Conservation (phyloP, 148 eudicot genomes). For the Diospyros lotus region DNA sequence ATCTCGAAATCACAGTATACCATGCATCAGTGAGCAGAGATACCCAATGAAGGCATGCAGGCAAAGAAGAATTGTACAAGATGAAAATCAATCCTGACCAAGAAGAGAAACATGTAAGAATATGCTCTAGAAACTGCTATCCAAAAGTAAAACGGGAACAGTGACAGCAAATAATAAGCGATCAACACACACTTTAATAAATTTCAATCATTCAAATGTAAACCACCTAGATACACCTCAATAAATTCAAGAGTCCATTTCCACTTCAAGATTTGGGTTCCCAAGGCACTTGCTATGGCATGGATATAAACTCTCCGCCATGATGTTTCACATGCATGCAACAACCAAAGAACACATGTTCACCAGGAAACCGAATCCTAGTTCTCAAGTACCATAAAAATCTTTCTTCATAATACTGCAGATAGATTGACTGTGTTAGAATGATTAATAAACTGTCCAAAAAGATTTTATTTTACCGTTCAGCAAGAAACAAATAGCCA, state of each 20-base stretch:
- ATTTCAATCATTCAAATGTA: background rate
- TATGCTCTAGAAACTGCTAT: conserved; percentile 9
- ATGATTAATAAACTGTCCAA: background rate
- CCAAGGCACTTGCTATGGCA: background rate
- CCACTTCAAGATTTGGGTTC: background rate
- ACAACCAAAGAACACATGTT: background rate
- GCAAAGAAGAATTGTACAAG: conserved; percentile 86
- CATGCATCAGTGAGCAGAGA: background rate
- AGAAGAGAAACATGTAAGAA: conserved; percentile 17
- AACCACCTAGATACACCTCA: background rate
- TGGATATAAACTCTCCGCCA: background rate
- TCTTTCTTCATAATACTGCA: background rate
- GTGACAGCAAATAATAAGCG: background rate
- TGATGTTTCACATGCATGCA: conserved; percentile 7
- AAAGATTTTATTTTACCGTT: background rate
- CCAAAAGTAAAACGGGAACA: background rate
- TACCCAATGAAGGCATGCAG: conserved; percentile 91
- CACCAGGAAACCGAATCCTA: conserved; percentile 3
- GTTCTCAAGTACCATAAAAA: background rate
- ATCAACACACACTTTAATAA: background rate
- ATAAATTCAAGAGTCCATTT: background rate
- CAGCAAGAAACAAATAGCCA: too few relatives aligned
- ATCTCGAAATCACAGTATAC: background rate
- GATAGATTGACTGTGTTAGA: background rate
- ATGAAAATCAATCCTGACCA: conserved; percentile 82